Conservation (phyloP, 2,329 filamentous ascomycete genomes). For the Colletotrichum tropicale region DNA sequence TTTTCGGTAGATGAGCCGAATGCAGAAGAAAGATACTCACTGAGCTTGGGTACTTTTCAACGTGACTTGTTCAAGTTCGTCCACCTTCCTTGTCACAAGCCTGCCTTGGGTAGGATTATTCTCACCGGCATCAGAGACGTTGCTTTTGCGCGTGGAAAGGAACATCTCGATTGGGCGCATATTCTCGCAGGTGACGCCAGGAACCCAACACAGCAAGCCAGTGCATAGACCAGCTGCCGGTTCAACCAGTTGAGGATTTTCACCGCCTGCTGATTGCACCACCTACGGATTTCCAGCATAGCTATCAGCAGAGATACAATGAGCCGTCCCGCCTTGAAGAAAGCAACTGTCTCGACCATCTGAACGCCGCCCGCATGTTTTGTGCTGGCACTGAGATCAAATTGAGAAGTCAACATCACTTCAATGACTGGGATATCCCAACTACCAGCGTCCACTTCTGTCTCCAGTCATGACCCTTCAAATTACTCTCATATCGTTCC, state of each 20-base stretch:
- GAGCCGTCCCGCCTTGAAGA: background rate
- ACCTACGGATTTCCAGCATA: background rate
- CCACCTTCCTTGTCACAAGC: background rate
- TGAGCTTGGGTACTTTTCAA: background rate
- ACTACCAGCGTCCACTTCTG: background rate
- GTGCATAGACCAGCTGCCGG: background rate
- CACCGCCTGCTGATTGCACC: background rate
- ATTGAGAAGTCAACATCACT: background rate
- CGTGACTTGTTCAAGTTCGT: background rate
- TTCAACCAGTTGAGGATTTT: background rate
- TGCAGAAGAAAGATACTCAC: background rate
- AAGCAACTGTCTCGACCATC: background rate
- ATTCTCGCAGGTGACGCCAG: background rate
- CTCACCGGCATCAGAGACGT: background rate
- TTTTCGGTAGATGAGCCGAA: background rate
- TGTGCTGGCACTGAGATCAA: background rate
- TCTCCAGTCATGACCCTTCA: background rate
- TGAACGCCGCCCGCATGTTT: background rate
- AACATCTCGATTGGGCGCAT: background rate
- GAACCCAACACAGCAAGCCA: background rate
- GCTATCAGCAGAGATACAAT: background rate
- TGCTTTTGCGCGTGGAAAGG: background rate
- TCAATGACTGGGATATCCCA: background rate
- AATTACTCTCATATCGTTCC: background rate
- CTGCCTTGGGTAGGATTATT: background rate